These are phyloP conservation scores for Capronia epimyces DNA, from an alignment of 2,329 filamentous ascomycete genomes.

Conservation along the genomic window DNA sequence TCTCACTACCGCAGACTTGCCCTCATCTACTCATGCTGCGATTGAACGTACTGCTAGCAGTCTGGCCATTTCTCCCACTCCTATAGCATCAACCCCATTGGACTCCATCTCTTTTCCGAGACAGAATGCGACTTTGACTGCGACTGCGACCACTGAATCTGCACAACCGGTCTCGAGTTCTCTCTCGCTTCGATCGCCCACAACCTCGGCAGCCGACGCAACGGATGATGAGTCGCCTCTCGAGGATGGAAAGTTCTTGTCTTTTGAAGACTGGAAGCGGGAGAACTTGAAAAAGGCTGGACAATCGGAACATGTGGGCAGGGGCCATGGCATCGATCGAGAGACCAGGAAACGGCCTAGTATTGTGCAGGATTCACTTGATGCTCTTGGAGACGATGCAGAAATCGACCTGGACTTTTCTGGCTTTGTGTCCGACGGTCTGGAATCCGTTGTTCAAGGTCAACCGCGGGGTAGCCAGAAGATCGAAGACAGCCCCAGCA, in stretches of 20 bases:
- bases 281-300: conserved; percentile 82
- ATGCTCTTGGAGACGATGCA: conserved; percentile 76
- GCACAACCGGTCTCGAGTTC: conserved; percentile 1
- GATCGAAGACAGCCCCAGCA: conserved; percentile 41
- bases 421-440: conserved; percentile 51
- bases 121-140: not conserved
- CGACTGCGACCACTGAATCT: not conserved
- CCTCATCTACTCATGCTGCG: conserved; percentile 2
- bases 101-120: not conserved
- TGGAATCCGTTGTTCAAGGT: conserved; percentile 26
- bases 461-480: conserved; percentile 20
- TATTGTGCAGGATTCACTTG: conserved; percentile 62
- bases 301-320: conserved; percentile 66
- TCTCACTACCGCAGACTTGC: not conserved
- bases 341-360: conserved; percentile 45
- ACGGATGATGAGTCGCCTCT: conserved; percentile 59
- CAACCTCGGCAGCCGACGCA: conserved; percentile 1
- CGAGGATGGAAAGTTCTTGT: conserved; percentile 79
- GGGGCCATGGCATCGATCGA: conserved; percentile 40
- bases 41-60: not conserved
- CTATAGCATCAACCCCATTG: not conserved
- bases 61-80: not conserved
- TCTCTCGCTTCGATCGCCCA: conserved; percentile 1
- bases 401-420: conserved; percentile 74
- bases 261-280: conserved; percentile 97